These are phyloP conservation scores for Monilinia fructigena DNA, from an alignment of 2,329 filamentous ascomycete genomes.

Conservation along the genomic window DNA sequence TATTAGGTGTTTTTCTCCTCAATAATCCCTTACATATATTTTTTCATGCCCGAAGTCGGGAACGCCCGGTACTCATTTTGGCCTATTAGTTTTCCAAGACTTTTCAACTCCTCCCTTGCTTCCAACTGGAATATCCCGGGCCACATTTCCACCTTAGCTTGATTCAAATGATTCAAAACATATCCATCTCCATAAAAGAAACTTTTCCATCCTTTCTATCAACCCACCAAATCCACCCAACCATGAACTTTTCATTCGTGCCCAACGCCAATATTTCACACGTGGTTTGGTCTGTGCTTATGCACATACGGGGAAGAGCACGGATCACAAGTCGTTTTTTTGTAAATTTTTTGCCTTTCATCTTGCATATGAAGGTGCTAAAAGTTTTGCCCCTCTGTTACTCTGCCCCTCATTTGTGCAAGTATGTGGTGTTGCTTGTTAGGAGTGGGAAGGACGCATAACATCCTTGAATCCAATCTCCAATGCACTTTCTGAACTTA, in stretches of 20 bases:
- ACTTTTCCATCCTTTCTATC: neutral
- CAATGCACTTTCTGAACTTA: neutral
- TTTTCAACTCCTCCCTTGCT: neutral
- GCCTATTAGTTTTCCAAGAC: neutral
- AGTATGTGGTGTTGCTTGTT: neutral
- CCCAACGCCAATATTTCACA: neutral
- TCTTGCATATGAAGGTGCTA: neutral
- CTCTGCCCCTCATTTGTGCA: neutral
- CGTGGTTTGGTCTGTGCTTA: conserved; percentile 1
- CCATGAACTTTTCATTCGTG: neutral
- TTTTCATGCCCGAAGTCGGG: conserved; percentile 17
- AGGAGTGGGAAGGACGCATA: too few relatives aligned
- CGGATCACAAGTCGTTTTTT: neutral
- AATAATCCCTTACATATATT: neutral
- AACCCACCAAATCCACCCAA: neutral
- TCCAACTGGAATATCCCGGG: neutral
- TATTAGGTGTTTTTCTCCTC: neutral
- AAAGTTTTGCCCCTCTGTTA: neutral
- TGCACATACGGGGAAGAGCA: conserved; percentile 1
- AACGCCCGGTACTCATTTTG: conserved; percentile 10
- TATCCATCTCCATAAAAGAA: neutral
- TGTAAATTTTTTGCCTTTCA: neutral
- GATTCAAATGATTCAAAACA: neutral
- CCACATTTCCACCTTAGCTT: neutral
- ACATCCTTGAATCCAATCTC: neutral